Evolutionary conservation across 2,329 filamentous ascomycete species (phyloP).

Genomic region (Harringtonia aguacate): DNA sequence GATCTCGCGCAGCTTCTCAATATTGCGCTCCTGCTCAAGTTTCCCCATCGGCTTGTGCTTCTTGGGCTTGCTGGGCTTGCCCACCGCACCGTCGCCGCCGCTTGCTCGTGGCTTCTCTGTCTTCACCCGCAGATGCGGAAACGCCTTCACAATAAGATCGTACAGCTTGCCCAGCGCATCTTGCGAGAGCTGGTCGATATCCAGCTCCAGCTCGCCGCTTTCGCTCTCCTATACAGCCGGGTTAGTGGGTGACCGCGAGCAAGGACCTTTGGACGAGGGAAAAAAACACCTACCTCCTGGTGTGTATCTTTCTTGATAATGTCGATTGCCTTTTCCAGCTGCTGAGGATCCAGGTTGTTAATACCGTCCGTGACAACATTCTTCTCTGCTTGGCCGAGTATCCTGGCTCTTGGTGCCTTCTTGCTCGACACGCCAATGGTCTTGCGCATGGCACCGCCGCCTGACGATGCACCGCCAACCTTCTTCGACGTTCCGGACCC

Average conservation of each 20-base stretch:
- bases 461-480: constrained; percentile 13
- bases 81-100: constrained; percentile 14
- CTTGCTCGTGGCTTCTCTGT: constrained; percentile 21
- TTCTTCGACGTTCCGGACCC: constrained; percentile 21
- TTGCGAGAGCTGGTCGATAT: constrained; percentile 45
- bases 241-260: not conserved
- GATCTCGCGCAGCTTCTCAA: constrained; percentile 50
- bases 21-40: constrained; percentile 57
- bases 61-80: constrained; percentile 42
- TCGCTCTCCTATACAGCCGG: constrained; percentile 39
- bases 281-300: constrained; percentile 52
- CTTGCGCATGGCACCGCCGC: not conserved
- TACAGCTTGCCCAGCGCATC: constrained; percentile 45
- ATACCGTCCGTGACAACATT: constrained; percentile 83
- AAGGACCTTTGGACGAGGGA: not conserved
- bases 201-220: constrained; percentile 47
- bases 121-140: constrained; percentile 23
- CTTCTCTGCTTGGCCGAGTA: constrained; percentile 71
- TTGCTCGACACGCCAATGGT: constrained; percentile 18
- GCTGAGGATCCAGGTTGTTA: constrained; percentile 64
- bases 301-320: constrained; percentile 84
- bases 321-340: constrained; percentile 70
- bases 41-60: constrained; percentile 74
- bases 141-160: constrained; percentile 28
- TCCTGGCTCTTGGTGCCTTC: constrained; percentile 42